Evolutionary conservation across 2,329 filamentous ascomycete species (phyloP).

Genomic region (Claviceps maximensis): DNA sequence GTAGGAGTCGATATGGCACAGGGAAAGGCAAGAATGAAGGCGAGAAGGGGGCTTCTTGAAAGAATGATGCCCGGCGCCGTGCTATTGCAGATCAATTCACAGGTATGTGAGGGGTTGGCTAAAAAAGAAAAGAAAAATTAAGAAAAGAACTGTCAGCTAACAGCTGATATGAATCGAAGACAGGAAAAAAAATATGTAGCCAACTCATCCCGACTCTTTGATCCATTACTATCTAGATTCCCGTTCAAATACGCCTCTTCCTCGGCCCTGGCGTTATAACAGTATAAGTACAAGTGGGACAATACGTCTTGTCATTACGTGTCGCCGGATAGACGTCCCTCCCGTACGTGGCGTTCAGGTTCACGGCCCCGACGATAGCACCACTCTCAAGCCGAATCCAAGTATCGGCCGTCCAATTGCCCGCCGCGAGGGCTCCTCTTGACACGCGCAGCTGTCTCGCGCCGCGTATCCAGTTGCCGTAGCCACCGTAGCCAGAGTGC

Average conservation of each 20-base stretch:
- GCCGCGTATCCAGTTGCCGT: slow-evolving; percentile 50
- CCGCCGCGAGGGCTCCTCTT: slow-evolving; percentile 23
- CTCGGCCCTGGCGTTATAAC: slow-evolving; percentile 6
- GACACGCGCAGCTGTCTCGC: slow-evolving; percentile 40
- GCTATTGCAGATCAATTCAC: no score
- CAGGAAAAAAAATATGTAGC: no score
- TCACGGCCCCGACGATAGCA: slow-evolving; percentile 34
- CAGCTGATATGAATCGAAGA: no score
- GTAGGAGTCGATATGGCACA: no score
- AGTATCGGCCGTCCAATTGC: slow-evolving; percentile 32
- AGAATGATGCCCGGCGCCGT: no score
- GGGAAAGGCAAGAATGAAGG: no score
- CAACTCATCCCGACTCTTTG: no score
- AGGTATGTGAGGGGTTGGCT: no score
- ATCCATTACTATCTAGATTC: neutral
- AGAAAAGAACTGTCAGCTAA: no score
- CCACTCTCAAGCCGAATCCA: slow-evolving; percentile 50
- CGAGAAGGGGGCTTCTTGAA: no score
- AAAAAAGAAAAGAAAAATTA: no score
- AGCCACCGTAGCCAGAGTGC: slow-evolving; percentile 58
- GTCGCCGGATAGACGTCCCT: slow-evolving; percentile 37
- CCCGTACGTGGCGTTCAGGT: slow-evolving; percentile 47
- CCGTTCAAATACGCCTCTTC: neutral
- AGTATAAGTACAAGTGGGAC: slow-evolving; percentile 12
- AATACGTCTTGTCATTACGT: slow-evolving; percentile 21